These are phyloP conservation scores for Lantana camara DNA, from an alignment of 257 asterid genomes.

Conservation along the genomic window DNA sequence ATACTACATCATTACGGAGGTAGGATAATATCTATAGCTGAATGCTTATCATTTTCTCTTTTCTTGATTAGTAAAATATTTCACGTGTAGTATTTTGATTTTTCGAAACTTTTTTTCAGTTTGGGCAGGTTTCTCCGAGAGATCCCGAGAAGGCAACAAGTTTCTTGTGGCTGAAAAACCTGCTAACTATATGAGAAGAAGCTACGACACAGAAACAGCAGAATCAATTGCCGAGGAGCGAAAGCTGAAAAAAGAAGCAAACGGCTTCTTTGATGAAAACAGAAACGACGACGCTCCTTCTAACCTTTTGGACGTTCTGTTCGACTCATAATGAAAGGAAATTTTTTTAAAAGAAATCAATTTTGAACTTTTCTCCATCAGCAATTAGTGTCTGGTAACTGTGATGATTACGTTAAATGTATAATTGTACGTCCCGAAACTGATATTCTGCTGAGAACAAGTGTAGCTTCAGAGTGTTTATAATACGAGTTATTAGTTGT, in stretches of 20 bases:
- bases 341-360: neutral
- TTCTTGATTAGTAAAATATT: neutral
- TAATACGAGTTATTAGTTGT: conserved; percentile 2
- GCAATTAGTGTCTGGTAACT: no score
- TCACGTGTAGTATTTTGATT: neutral
- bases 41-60: no score
- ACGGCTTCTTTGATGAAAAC: conserved; percentile 59
- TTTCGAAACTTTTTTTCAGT: conserved; percentile 43
- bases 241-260: conserved; percentile 64
- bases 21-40: conserved; percentile 8
- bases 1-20: conserved; percentile 96
- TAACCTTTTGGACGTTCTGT: conserved; percentile 70
- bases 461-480: neutral
- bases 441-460: neutral
- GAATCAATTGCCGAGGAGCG: conserved; percentile 82
- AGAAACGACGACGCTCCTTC: conserved; percentile 63
- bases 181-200: conserved; percentile 51
- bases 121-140: conserved; percentile 97
- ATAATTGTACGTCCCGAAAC: neutral
- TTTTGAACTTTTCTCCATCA: no score
- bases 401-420: no score
- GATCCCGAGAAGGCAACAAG: conserved; percentile 93
- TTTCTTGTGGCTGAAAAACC: conserved; percentile 84
- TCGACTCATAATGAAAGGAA: conserved; percentile 41
- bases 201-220: conserved; percentile 61